phyloP scores from a whole-genome alignment of 257 asterid species.

The Forsythia viridissima region DNA sequence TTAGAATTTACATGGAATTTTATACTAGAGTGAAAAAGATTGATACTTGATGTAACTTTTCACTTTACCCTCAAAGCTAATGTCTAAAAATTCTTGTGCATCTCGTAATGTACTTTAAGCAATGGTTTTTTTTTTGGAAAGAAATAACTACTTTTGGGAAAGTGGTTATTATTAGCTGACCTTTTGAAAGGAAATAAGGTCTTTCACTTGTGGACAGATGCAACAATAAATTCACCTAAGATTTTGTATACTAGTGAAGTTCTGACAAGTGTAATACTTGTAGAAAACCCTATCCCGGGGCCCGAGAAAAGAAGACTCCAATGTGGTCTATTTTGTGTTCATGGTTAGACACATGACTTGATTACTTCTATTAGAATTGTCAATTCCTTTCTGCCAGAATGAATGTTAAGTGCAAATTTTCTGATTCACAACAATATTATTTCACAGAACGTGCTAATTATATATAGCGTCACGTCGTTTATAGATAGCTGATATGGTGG shows the following conservation, averaged over 20 bases:
- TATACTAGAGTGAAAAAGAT: not conserved
- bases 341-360: conserved; percentile 8
- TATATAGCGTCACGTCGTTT: not conserved
- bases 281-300: not conserved
- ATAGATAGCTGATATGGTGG: conserved; percentile 99
- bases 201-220: not conserved
- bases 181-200: not conserved
- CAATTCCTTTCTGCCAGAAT: conserved; percentile 6
- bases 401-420: not conserved
- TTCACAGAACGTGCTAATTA: too few relatives aligned
- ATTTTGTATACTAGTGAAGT: not conserved
- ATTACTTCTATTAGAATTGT: conserved; percentile 10
- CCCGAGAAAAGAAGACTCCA: conserved; percentile 7
- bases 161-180: not conserved
- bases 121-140: not conserved
- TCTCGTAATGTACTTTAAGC: not conserved
- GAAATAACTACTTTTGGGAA: not conserved
- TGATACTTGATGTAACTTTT: not conserved
- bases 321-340: conserved; percentile 1
- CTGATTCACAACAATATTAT: not conserved
- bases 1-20: not conserved
- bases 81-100: not conserved
- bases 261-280: not conserved
- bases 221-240: not conserved
- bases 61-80: not conserved